Conservation (phyloP, 805 yeast genomes). For the Myxozyma mucilagina region DNA sequence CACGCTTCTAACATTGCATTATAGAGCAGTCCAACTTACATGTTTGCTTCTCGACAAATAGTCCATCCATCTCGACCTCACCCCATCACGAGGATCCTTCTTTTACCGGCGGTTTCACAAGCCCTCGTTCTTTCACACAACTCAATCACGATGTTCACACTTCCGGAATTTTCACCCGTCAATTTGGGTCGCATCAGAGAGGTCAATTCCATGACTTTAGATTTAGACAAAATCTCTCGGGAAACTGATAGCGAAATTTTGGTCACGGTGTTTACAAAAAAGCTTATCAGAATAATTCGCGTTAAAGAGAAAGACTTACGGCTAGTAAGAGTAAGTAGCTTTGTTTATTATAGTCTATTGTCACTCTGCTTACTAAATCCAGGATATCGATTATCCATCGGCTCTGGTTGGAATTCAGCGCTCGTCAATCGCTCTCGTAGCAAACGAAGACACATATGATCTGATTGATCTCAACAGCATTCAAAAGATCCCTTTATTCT, state of each 20-base stretch:
- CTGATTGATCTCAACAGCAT: slow-evolving; percentile 51
- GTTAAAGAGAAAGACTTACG: slow-evolving; percentile 49
- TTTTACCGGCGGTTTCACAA: slow-evolving; percentile 50
- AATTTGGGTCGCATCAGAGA: slow-evolving; percentile 37
- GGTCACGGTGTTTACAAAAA: slow-evolving; percentile 53
- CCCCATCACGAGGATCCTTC: slow-evolving; percentile 48
- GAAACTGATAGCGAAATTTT: slow-evolving; percentile 22
- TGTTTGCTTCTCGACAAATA: slow-evolving; percentile 51
- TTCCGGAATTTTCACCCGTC: slow-evolving; percentile 57
- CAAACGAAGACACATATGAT: slow-evolving; percentile 49
- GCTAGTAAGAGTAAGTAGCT: slow-evolving; percentile 41
- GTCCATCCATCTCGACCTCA: slow-evolving; percentile 46
- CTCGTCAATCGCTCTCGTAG: slow-evolving; percentile 48
- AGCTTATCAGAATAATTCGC: slow-evolving; percentile 53
- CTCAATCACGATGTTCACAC: slow-evolving; percentile 50
- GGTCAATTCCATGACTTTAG: slow-evolving; percentile 34
- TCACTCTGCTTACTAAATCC: neutral
- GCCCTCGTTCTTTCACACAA: slow-evolving; percentile 52
- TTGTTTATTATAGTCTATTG: neutral
- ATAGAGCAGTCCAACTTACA: slow-evolving; percentile 45
- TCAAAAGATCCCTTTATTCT: slow-evolving; percentile 55
- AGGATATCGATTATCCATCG: slow-evolving; percentile 52
- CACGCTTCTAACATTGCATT: neutral
- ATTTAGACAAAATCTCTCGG: slow-evolving; percentile 23
- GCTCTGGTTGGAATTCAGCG: slow-evolving; percentile 49